Base-by-base conservation (phyloP, 2,329 filamentous ascomycete species). In the Fusarium piperis region DNA sequence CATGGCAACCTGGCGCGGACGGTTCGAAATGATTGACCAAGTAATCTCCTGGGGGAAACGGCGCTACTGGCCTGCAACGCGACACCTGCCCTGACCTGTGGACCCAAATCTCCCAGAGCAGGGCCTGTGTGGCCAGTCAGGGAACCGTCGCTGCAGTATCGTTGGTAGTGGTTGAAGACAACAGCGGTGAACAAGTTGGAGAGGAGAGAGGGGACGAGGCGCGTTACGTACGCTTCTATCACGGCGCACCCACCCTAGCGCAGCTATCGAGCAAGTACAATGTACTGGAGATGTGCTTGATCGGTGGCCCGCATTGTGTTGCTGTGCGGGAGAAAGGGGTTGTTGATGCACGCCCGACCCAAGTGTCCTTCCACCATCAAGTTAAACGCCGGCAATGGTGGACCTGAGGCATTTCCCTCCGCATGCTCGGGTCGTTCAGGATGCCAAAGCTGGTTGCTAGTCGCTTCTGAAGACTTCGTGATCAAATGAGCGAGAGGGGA, bases 391-490 rank as follows among this genome's bases (percentile, higher is more conserved):
- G 59, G 57, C 44, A 28, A 39, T 65, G 59, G 74, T 75, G 76
- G 76, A 71, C 64, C 72, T 79, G 78, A 79, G 78, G 78, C 74
- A 79, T 79, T 79, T 79, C 78, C 67, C 77, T 78, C 76, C 71
- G 67, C 75, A 77, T 77, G 69, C 67, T 74, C 52, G 64, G 46
- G 57, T 46, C 20, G 57, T 46, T 16, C 23, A 60, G 58, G 20
- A 59, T 46, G 56, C 38, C 12, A 26, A 41, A 39, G 36, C 33
- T 46, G 36, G 26, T 38, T 41, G 36, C 55, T 44, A 41, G 26
- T 30, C 8, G 26, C 26, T 57, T 18, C 38, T 51, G 13, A 32
- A 48, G 39, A 38, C 39, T 48, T 59, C 12, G 41, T 48, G 41
- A 59, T 48, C 52, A 55, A 36, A 20, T 28, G 20, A 36, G 58